phyloP scores from a whole-genome alignment of 2,329 filamentous ascomycete genomes.

The Ilyonectria sp. region DNA sequence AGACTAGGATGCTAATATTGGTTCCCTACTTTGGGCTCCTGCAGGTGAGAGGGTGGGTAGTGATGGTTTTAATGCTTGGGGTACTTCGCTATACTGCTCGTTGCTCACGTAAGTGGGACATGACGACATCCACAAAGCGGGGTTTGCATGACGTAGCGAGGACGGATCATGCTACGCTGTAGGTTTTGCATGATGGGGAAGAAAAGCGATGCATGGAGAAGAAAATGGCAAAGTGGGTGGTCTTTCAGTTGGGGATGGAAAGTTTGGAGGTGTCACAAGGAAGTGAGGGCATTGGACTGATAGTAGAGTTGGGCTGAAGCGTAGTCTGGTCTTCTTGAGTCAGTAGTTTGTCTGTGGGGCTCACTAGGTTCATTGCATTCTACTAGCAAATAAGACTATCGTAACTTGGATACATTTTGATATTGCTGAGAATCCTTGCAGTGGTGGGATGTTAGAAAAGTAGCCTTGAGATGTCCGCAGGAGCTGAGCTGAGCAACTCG shows the following conservation, averaged over 20 bases:
- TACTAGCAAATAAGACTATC: neutral
- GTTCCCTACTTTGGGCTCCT: neutral
- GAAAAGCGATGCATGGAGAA: neutral
- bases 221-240: neutral
- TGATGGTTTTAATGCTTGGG: conserved; percentile 18
- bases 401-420: neutral
- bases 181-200: conserved; percentile 2
- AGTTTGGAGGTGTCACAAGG: neutral
- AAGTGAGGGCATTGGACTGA: neutral
- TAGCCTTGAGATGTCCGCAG: neutral
- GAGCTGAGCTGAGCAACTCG: neutral
- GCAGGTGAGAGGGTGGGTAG: neutral
- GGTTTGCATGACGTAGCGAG: conserved; percentile 27
- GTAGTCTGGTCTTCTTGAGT: neutral
- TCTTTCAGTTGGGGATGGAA: neutral
- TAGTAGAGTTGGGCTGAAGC: neutral
- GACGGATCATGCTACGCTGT: conserved; percentile 10
- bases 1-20: neutral
- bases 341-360: neutral
- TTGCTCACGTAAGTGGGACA: conserved; percentile 32
- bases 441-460: neutral
- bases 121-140: conserved; percentile 37
- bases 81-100: conserved; percentile 1
- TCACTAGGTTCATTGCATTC: neutral
- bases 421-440: neutral